These are phyloP conservation scores for Botrytis cinerea DNA, from an alignment of 2,329 filamentous ascomycete species.

Conservation along the genomic window DNA sequence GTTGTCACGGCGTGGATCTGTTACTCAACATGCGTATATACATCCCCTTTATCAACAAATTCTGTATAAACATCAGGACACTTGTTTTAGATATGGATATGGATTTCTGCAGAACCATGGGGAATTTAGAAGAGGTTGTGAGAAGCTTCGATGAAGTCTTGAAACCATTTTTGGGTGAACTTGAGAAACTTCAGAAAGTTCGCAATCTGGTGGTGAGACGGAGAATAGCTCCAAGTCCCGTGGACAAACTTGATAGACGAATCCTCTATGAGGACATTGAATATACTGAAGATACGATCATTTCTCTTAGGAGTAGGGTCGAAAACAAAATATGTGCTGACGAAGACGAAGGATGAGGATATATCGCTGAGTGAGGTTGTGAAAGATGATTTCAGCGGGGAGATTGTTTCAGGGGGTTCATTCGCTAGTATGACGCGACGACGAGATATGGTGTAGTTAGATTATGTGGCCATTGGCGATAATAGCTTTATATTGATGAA, in stretches of 20 bases:
- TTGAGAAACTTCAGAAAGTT: background rate
- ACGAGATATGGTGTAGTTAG: background rate
- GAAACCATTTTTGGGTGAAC: background rate
- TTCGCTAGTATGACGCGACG: background rate
- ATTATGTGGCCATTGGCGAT: background rate
- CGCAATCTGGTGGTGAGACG: background rate
- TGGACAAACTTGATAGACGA: background rate
- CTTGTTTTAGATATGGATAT: background rate
- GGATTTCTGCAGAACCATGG: accelerated
- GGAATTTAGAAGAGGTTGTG: accelerated
- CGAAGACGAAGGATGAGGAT: background rate
- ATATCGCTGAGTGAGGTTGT: background rate
- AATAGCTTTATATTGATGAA: background rate
- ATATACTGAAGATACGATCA: background rate
- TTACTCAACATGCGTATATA: background rate
- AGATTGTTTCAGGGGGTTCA: background rate
- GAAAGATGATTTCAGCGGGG: background rate
- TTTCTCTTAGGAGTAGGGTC: background rate
- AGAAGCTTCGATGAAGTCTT: background rate
- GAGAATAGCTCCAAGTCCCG: background rate
- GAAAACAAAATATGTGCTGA: background rate
- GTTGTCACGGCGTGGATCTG: background rate
- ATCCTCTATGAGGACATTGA: background rate
- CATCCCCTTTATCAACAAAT: background rate
- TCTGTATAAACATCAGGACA: background rate